Evolutionary conservation across 2,329 filamentous ascomycete species (phyloP).

Genomic region (Xylariaceae sp.): DNA sequence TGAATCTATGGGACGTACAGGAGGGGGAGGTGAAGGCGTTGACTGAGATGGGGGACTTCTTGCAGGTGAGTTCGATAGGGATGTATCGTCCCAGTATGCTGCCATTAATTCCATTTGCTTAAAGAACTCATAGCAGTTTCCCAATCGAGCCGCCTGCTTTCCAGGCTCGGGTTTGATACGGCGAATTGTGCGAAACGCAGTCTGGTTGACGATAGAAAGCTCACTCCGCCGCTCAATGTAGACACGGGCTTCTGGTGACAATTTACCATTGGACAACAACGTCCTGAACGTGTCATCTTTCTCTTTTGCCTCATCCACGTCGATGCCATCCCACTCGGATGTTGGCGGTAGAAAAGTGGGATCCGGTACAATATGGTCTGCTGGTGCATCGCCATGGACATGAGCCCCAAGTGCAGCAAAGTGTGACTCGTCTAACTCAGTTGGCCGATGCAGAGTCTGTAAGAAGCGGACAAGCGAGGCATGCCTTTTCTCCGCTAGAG

Average conservation of each 20-base stretch:
- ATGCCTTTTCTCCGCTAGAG: constrained; percentile 18
- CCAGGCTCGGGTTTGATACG: constrained; percentile 55
- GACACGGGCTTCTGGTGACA: constrained; percentile 55
- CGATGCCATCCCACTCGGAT: constrained; percentile 48
- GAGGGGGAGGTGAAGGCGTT: constrained; percentile 10
- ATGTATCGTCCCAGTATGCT: constrained; percentile 61
- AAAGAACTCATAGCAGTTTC: constrained; percentile 66
- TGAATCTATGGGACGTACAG: constrained; percentile 12
- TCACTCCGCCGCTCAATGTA: constrained; percentile 60
- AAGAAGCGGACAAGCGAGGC: constrained; percentile 49
- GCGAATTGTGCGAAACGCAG: constrained; percentile 60
- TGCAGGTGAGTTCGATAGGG: constrained; percentile 28
- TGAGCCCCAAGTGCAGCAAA: constrained; percentile 59
- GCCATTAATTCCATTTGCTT: constrained; percentile 60
- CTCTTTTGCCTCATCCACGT: constrained; percentile 47
- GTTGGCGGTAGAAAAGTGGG: constrained; percentile 53
- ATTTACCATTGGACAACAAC: constrained; percentile 50
- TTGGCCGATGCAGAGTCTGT: constrained; percentile 52
- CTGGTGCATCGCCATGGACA: constrained; percentile 49
- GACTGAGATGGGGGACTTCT: constrained; percentile 9
- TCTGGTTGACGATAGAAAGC: constrained; percentile 54
- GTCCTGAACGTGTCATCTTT: constrained; percentile 47
- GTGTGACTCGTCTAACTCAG: constrained; percentile 47
- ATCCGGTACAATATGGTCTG: constrained; percentile 53
- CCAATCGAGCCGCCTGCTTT: constrained; percentile 52